Evolutionary conservation across 2,329 filamentous ascomycete genomes (phyloP).

Genomic region (Fusarium albidum): DNA sequence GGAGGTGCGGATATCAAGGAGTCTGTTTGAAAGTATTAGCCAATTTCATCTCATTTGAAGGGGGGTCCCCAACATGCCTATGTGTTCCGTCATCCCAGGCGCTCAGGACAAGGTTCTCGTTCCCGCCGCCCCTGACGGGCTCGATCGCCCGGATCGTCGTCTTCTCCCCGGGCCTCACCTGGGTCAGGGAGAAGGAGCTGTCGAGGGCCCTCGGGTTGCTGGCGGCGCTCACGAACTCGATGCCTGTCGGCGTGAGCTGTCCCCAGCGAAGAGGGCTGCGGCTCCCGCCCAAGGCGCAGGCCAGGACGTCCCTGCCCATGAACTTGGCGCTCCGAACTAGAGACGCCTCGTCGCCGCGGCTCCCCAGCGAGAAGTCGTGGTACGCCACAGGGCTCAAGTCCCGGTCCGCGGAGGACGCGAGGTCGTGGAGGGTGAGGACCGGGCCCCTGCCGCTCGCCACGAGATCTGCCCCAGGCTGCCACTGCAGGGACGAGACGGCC

Average conservation of each 20-base stretch:
- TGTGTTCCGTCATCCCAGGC: slow-evolving; percentile 63
- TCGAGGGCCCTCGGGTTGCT: slow-evolving; percentile 40
- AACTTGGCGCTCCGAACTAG: slow-evolving; percentile 52
- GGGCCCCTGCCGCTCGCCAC: slow-evolving; percentile 45
- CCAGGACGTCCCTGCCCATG: slow-evolving; percentile 54
- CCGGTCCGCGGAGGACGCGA: slow-evolving; percentile 22
- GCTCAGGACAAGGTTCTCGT: slow-evolving; percentile 55
- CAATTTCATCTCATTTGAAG: neutral
- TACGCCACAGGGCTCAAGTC: slow-evolving; percentile 32
- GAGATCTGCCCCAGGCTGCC: slow-evolving; percentile 41
- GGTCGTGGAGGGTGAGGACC: slow-evolving; percentile 41
- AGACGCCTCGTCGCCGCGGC: slow-evolving; percentile 32
- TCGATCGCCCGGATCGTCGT: slow-evolving; percentile 57
- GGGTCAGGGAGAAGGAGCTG: slow-evolving; percentile 23
- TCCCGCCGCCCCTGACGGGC: slow-evolving; percentile 49
- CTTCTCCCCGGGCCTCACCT: slow-evolving; percentile 44
- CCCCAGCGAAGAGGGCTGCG: slow-evolving; percentile 55
- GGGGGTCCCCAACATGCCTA: slow-evolving; percentile 40
- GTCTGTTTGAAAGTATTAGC: slow-evolving; percentile 38
- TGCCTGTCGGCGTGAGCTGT: slow-evolving; percentile 55
- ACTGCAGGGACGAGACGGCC: slow-evolving; percentile 46
- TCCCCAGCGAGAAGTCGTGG: slow-evolving; percentile 38
- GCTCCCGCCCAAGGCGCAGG: slow-evolving; percentile 54
- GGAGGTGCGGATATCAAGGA: slow-evolving; percentile 60
- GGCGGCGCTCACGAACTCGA: slow-evolving; percentile 47